Evolutionary conservation across 768 basidiomycete species (phyloP).

Genomic region (Termitomyces heimii): DNA sequence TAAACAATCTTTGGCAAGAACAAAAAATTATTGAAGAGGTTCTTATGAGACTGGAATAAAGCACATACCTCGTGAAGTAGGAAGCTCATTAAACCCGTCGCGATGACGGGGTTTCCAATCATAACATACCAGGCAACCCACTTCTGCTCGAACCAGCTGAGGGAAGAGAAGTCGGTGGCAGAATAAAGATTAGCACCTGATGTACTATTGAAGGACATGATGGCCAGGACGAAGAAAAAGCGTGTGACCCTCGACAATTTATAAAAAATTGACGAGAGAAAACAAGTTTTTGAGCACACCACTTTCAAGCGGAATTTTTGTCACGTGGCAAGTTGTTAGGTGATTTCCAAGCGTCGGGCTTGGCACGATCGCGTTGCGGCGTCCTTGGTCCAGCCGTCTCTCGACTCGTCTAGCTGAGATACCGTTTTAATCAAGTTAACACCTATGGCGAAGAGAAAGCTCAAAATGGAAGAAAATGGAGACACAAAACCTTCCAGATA

Average conservation of each 20-base stretch:
- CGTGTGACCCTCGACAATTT: slow-evolving; percentile 5
- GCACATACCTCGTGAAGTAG: slow-evolving; percentile 83
- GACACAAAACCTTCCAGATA: slow-evolving; percentile 1
- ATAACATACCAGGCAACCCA: slow-evolving; percentile 86
- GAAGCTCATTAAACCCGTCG: slow-evolving; percentile 92
- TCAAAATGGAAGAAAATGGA: slow-evolving; percentile 4
- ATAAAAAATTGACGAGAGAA: slow-evolving; percentile 2
- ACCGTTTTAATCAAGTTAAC: not conserved
- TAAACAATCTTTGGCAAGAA: slow-evolving; percentile 68
- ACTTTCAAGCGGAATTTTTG: slow-evolving; percentile 8
- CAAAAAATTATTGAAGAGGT: not conserved
- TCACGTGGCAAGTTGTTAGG: slow-evolving; percentile 9
- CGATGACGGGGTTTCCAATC: slow-evolving; percentile 85
- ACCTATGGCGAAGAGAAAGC: slow-evolving; percentile 24
- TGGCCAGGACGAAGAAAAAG: slow-evolving; percentile 16
- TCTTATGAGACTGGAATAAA: not conserved
- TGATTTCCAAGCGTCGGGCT: not conserved
- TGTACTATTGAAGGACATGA: slow-evolving; percentile 44
- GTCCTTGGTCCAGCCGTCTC: not conserved
- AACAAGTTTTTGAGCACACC: slow-evolving; percentile 7
- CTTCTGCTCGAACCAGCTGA: slow-evolving; percentile 67
- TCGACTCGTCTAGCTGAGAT: not conserved
- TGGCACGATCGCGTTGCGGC: slow-evolving; percentile 1
- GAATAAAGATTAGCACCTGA: slow-evolving; percentile 43
- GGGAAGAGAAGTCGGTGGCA: slow-evolving; percentile 49